Evolutionary conservation across 2,329 filamentous ascomycete genomes (phyloP), one percentile per base, ranked within the genome.

Genomic region (Cytospora leucostoma): DNA sequence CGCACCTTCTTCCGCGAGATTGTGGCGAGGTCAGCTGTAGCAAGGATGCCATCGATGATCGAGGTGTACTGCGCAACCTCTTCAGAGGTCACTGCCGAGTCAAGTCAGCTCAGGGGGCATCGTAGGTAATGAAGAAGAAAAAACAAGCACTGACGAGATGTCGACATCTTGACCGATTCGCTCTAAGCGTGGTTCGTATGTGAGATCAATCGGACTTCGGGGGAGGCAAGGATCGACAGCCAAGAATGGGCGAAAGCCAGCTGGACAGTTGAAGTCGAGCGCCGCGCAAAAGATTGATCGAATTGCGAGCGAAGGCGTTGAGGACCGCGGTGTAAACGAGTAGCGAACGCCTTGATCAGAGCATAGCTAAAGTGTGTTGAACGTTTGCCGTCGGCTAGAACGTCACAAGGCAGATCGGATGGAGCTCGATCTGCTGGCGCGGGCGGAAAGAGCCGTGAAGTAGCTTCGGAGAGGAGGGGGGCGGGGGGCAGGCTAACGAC

Each of bases 1-100:
- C 85, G 82, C 63, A 88, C 82, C 75, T 84, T 86, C 72, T 88
- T 88, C 65, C 84, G 81, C 34, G 85, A 85, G 59, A 88, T 83
- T n/a, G 85, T 88, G 68, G 83, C 79, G 49, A 88, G 80, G 67
- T 88, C 83, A 61, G 83, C 82, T 12, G 79, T 82, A 33, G 77
- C 77, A 27, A 88, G 80, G 66, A 88, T 87, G 49, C 74, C 78
- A 70, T 88, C 85, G 72, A 88, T 87, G 69, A 88, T 81, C 61
- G 77, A 74, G 59, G 82, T 87, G 73, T 86, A 88, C 67, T 79
- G 76, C 62, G 72, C 67, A 68, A 76, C 77, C 70, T 87, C 84
- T 59, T 82, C 78, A 59, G 76, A 59, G 49, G 77, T 78, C 67
- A 86, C 84, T 86, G 66, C 49, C 17, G 35, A 19, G n/a, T 21